Base-by-base conservation (phyloP, 1,139 yeast genomes). In the Hansenula lynferdii region DNA sequence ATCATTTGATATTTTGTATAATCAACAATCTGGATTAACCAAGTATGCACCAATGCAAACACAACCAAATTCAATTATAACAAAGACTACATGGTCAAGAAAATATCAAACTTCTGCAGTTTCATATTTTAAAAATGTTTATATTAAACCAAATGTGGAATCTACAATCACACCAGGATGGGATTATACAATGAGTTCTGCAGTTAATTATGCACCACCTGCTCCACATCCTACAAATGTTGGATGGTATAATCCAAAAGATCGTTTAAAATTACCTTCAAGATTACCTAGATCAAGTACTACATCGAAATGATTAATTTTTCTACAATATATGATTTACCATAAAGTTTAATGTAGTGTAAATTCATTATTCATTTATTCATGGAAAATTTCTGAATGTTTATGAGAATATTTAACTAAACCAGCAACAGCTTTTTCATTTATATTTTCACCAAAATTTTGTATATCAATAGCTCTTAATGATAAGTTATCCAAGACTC, bases 1-100 rank as follows among this genome's bases (percentile, higher is more conserved):
- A 24, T 53, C 57, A 2, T 67, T 66, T 42, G 40, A 62, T 34
- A 70, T 85, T 8, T 70, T 89, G 6, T 89, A 87, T 61, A 74
- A 87, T 3, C 45, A 54, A 43, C 97, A 89, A 65, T 83, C 95
- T 0, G 95, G 95, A 28, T 61, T 48, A 36, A 74, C 83, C 3
- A 71, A 86, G 58, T 85, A 65, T 61, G 97, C 97, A 1, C 96
- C 96, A 36, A 87, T 89, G 96, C 96, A 87, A 63, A 61, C 69
- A 42, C 95, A 87, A 63, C 96, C 97, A 8, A 85, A 80, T 5
- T 57, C 84, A 3, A 69, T 62, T 8, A 77, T 86, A 12, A 82
- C 95, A 1, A 78, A 75, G 18, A 69, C 80, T 5, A 63, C 80
- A 3, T 82, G 86, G 85, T 57, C 77, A 2, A 69, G 76, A 54